Evolutionary conservation across 805 yeast genomes (phyloP).

Genomic region (Tetrapisispora iriomotensis): DNA sequence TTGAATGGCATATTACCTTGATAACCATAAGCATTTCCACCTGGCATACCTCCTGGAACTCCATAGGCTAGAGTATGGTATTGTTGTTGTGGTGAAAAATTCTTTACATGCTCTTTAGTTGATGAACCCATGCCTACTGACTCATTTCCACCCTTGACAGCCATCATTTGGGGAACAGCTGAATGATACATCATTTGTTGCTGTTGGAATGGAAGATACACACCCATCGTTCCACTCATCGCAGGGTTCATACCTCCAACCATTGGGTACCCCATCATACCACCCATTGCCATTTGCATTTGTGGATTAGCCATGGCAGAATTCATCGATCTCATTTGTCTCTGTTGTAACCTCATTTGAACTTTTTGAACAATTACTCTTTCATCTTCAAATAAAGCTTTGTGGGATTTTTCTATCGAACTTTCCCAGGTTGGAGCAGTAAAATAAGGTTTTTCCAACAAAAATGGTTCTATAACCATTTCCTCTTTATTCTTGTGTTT

Average conservation of each 20-base stretch:
- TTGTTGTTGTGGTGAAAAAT: slow-evolving; percentile 20
- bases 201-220: slow-evolving; percentile 30
- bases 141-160: too few species aligned
- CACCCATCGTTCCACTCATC: slow-evolving; percentile 21
- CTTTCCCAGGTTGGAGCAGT: slow-evolving; percentile 74
- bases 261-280: slow-evolving; percentile 26
- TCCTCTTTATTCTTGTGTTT: slow-evolving; percentile 6
- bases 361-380: slow-evolving; percentile 22
- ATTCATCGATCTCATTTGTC: slow-evolving; percentile 21
- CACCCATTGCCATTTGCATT: slow-evolving; percentile 22
- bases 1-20: slow-evolving; percentile 23
- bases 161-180: slow-evolving; percentile 25
- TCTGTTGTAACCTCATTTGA: slow-evolving; percentile 25
- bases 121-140: slow-evolving; percentile 14
- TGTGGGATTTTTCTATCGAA: slow-evolving; percentile 48
- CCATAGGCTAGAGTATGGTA: slow-evolving; percentile 23
- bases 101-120: slow-evolving; percentile 12
- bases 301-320: slow-evolving; percentile 15
- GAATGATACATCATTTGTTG: slow-evolving; percentile 27
- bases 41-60: slow-evolving; percentile 12
- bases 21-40: slow-evolving; percentile 19
- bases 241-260: slow-evolving; percentile 15
- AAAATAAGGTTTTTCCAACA: slow-evolving; percentile 53
- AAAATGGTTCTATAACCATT: slow-evolving; percentile 26
- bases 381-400: slow-evolving; percentile 39